Evolutionary conservation across 139 green algal genomes (phyloP).

Genomic region (Asterochloris erici): DNA sequence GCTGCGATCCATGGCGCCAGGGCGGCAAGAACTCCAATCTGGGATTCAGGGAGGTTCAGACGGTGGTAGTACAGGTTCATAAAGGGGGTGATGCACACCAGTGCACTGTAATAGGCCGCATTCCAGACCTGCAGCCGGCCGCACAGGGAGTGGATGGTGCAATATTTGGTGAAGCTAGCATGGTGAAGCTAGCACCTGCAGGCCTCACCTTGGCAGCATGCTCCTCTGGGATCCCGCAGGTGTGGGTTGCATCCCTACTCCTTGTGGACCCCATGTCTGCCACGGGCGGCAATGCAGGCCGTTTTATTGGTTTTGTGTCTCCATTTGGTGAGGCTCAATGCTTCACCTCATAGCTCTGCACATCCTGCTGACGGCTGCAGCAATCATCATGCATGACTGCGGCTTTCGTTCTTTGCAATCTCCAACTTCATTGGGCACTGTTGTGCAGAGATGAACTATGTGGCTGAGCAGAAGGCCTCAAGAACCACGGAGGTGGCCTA

Average conservation of each 20-base stretch:
- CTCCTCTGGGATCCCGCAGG: not conserved
- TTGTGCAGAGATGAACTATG: not conserved
- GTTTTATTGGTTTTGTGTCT: too few relatives aligned
- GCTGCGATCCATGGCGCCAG: conserved; percentile 28
- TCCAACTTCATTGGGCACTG: too few relatives aligned
- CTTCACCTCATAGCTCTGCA: too few relatives aligned
- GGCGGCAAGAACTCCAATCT: conserved; percentile 28
- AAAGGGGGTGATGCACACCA: conserved; percentile 20
- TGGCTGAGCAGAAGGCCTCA: conserved; percentile 14
- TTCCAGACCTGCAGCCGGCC: conserved; percentile 12
- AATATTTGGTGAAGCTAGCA: not conserved
- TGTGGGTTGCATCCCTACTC: not conserved
- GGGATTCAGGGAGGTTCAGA: not conserved
- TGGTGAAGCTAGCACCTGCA: too few relatives aligned
- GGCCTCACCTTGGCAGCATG: not conserved
- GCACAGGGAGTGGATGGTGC: too few relatives aligned
- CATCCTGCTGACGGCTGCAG: too few relatives aligned
- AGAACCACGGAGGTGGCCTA: conserved; percentile 41
- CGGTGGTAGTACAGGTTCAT: conserved; percentile 29
- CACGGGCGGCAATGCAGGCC: too few relatives aligned
- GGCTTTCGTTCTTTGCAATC: too few relatives aligned
- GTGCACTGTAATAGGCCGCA: not conserved
- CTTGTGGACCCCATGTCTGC: too few relatives aligned
- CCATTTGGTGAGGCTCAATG: too few relatives aligned
- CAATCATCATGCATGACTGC: too few relatives aligned